Base-by-base conservation (phyloP, 1,284 basidiomycete species). In the Cutaneotrichosporon mucoides region DNA sequence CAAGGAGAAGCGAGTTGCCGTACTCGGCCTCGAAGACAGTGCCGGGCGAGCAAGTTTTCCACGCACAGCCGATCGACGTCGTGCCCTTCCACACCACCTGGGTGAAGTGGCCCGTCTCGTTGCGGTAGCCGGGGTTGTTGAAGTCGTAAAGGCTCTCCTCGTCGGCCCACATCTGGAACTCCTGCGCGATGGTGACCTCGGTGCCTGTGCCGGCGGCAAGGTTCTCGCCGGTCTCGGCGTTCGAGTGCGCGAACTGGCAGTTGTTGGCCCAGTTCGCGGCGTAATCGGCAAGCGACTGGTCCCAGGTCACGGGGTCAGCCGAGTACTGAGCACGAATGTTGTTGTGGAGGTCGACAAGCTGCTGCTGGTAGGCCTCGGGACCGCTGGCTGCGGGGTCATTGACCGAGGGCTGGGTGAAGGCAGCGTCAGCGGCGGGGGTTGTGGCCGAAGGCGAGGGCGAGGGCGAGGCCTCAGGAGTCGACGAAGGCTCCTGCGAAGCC, bases 61-160 rank as follows among this genome's bases (percentile, higher is more conserved):
- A 65, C 4, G 43, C 73, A 53, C 75, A 77, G 11, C 76, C 76
- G 35, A 77, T 40, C 53, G 69, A 37, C 15, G 66, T 67, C 9
- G 74, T 73, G 12, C 16, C 62, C 63, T 77, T 73, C 76, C 76
- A 77, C 16, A 77, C 74, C 47, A 73, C 64, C 60, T 70, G 68
- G 37, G 75, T 76, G 60, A 72, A 77, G 59, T 77, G 75, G 24
- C 73, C 70, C 5, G 67, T 62, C 6, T 2, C 15, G 4, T n/a
- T 13, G 8, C 37, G 6, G 60, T 59, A 68, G 38, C 61, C 61
- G 8, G 74, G 74, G 49, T 61, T 66, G 35, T 24, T 16, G 36
- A 47, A 47, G 51, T 53, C 11, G 40, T 43, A 36, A 10, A 10
- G 8, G 24, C 15, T 11, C 38, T 4, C 68, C 67, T 77, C 76